Evolutionary conservation across 2,329 filamentous ascomycete genomes (phyloP).

Genomic region (Aspergillus fumigatus): DNA sequence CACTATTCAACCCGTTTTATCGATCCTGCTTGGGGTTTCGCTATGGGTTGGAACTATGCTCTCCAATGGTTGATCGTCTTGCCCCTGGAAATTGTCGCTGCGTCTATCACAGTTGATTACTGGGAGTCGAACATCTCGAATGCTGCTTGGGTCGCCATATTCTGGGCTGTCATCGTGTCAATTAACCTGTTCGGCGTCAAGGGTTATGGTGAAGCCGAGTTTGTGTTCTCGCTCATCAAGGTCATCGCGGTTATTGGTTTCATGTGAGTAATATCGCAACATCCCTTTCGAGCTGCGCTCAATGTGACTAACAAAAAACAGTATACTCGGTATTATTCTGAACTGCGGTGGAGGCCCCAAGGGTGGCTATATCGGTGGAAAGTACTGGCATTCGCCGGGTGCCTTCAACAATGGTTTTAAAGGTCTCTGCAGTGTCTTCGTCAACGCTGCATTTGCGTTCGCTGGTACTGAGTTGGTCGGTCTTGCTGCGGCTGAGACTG

Average conservation of each 20-base stretch:
- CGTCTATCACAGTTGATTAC: slow-evolving; percentile 76
- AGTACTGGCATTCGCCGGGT: slow-evolving; percentile 74
- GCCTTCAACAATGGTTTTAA: slow-evolving; percentile 65
- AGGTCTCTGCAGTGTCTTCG: slow-evolving; percentile 60
- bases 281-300: neutral
- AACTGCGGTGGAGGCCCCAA: slow-evolving; percentile 74
- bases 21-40: slow-evolving; percentile 90
- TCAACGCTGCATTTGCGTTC: slow-evolving; percentile 60
- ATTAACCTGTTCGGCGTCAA: slow-evolving; percentile 89
- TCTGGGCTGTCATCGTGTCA: slow-evolving; percentile 66
- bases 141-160: slow-evolving; percentile 77
- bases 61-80: slow-evolving; percentile 82
- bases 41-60: slow-evolving; percentile 94
- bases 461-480: slow-evolving; percentile 60
- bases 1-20: slow-evolving; percentile 89
- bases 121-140: slow-evolving; percentile 65
- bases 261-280: slow-evolving; percentile 55
- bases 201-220: slow-evolving; percentile 86
- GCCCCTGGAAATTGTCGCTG: slow-evolving; percentile 81
- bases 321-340: slow-evolving; percentile 78
- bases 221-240: slow-evolving; percentile 81
- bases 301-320: slow-evolving; percentile 32
- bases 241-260: slow-evolving; percentile 82
- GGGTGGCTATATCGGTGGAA: slow-evolving; percentile 73
- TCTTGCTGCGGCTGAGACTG: slow-evolving; percentile 55